phyloP scores from a whole-genome alignment of 768 basidiomycete genomes.

The Mycena haematopus region DNA sequence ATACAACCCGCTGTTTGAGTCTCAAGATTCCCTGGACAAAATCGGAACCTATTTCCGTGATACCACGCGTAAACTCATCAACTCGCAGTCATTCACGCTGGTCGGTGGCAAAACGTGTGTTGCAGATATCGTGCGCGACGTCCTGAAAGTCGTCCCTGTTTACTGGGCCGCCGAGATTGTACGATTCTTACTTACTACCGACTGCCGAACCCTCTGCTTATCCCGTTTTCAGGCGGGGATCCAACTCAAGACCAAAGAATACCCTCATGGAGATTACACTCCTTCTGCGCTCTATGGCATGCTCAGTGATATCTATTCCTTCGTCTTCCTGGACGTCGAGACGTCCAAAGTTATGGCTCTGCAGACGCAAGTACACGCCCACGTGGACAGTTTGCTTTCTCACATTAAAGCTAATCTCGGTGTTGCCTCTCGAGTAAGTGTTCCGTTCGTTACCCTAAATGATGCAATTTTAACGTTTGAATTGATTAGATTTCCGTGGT shows the following conservation, averaged over 20 bases:
- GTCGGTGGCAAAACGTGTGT: conserved; percentile 58
- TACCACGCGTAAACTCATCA: conserved; percentile 65
- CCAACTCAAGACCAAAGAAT: conserved; percentile 62
- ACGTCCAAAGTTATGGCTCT: conserved; percentile 62
- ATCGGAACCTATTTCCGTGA: conserved; percentile 70
- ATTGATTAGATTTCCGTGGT: conserved; percentile 44
- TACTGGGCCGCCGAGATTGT: conserved; percentile 81
- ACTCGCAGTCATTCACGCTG: conserved; percentile 56
- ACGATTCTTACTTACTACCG: conserved; percentile 32
- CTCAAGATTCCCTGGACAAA: conserved; percentile 53
- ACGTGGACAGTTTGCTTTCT: conserved; percentile 59
- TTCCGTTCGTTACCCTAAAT: conserved; percentile 15
- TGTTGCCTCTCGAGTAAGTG: conserved; percentile 51
- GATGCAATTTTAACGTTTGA: not conserved
- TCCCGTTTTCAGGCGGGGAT: conserved; percentile 66
- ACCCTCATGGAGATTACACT: conserved; percentile 65
- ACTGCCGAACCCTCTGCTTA: not conserved
- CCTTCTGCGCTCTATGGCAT: conserved; percentile 66
- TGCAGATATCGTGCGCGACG: conserved; percentile 74
- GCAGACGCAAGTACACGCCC: conserved; percentile 54
- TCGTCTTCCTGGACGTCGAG: conserved; percentile 78
- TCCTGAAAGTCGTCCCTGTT: conserved; percentile 68
- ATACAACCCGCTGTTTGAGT: conserved; percentile 51
- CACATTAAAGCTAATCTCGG: conserved; percentile 62
- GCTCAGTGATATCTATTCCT: conserved; percentile 77